Base-by-base conservation (phyloP, 331 rosid genomes). In the Malus hybrid region DNA sequence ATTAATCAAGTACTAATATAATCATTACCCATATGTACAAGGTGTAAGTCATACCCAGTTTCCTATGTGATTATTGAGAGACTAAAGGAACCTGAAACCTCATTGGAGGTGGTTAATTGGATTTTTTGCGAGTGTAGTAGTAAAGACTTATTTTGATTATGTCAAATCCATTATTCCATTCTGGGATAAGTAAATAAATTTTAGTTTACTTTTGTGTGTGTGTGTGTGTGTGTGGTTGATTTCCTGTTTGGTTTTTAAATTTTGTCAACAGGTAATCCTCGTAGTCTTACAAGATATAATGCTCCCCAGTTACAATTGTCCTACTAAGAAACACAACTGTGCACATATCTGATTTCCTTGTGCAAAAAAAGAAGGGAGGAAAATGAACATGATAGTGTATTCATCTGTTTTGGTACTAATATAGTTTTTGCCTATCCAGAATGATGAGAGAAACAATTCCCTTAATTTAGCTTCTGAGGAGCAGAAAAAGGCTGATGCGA, bases 391-490 rank as follows among this genome's bases (percentile, higher is more conserved):
- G 56, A 12, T 50, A 50, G 18, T 50, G 18, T 50, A 52, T 22
- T 69, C 72, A 52, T 44, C 32, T 64, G n/a, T 65, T 71, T 71
- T 46, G 55, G 77, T 83, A 65, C 83, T 85, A 70, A 88, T 76
- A 18, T 52, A 33, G 65, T 83, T 72, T 73, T 24, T 75, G 86
- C 39, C 42, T 27, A 75, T 81, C 48, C 76, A 94, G 99, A 92
- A 90, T 72, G 92, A 87, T 78, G 70, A 84, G 71, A 90, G 89
- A 82, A 88, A 88, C 86, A 90, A 73, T 78, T 89, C 97, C 24
- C 97, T 91, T 80, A 70, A 78, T 27, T 63, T 87, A 82, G 99
- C 99, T 79, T 90, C 99, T 6, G 72, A 72, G 84, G 97, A 94
- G 87, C 91, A 88, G 82, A 83, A 79, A 82, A 92, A 78, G 81